Evolutionary conservation across 2,329 filamentous ascomycete genomes (phyloP), one percentile per base, ranked within the genome.

Genomic region (Coniosporium tulheliwenetii): DNA sequence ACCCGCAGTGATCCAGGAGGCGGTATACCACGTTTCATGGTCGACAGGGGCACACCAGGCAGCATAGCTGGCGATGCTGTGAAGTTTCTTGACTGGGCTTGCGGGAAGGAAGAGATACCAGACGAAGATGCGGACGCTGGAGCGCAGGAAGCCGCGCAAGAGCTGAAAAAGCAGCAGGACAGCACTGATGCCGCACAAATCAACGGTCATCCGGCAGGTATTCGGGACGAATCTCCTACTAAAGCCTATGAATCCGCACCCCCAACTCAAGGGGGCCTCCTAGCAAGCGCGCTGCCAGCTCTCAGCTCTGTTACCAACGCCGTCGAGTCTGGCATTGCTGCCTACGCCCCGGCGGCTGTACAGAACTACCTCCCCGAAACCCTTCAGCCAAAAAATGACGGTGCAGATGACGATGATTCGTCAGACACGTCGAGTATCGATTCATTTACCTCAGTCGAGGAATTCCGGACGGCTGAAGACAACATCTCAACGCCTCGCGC

Each of bases 1-100:
- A 93, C 85, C 1, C 71, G 86, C 38, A 89, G 82, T 56, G 85
- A 94, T 50, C 85, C 86, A 2, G 86, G 86, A 9, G 86, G 86
- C 40, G 89, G 77, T 44, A 86, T 94, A 13, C 86, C 86, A 1
- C 73, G 83, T 10, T 93, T 91, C 61, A 79, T 94, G 71, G 84
- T 93, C n/a, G 86, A 93, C 52, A 78, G 84, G 54, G 84, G 82
- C 29, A 93, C 86, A 0, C 86, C 86, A 0, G 76, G 71, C 9
- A 83, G 83, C 31, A 91, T 94, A 50, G 72, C 85, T 19, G 69
- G 69, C 35, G 86, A 93, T 56, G 81, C 85, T 0, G 71, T 72
- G 40, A 91, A 87, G 57, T 93, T 93, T 49, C 57, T 91, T 10
- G 74, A 85, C 43, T 93, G 86, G 86, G 79, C 77, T 3, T 71